These are phyloP conservation scores for Boletus rubescentipes DNA, from an alignment of 768 basidiomycete genomes.

Conservation along the genomic window DNA sequence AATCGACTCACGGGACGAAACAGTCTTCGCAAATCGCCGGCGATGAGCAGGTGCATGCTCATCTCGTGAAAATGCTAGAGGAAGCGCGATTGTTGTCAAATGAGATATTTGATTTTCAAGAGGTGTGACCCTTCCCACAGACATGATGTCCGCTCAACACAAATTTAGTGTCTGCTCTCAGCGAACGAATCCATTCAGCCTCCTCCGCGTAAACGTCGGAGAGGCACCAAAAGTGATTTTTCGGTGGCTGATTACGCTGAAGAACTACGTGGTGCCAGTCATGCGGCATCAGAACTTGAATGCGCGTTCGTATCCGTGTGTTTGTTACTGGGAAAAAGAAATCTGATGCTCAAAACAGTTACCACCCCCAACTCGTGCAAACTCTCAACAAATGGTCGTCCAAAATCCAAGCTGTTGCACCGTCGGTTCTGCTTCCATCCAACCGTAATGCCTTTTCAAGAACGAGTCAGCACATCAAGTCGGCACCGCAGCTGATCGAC, in stretches of 20 bases:
- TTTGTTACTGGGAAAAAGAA: neutral
- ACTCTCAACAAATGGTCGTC: conserved; percentile 93
- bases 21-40: conserved; percentile 34
- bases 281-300: conserved; percentile 47
- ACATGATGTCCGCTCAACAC: conserved; percentile 14
- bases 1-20: conserved; percentile 15
- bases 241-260: conserved; percentile 11
- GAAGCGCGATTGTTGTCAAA: conserved; percentile 63
- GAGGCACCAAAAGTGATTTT: conserved; percentile 29
- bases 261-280: conserved; percentile 43
- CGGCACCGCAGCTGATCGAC: conserved; percentile 74
- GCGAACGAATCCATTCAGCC: conserved; percentile 46
- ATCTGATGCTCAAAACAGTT: conserved; percentile 29
- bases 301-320: conserved; percentile 42
- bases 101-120: conserved; percentile 67
- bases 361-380: conserved; percentile 71
- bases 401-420: conserved; percentile 91
- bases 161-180: conserved; percentile 43
- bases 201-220: conserved; percentile 60
- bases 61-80: conserved; percentile 52
- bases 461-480: conserved; percentile 55
- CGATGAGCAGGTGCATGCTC: conserved; percentile 41
- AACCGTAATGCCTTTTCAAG: conserved; percentile 70
- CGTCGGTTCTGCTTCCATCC: conserved; percentile 67
- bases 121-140: conserved; percentile 41